Evolutionary conservation across 495 filamentous ascomycete genomes (phyloP), one percentile per base, ranked within the genome.

Genomic region (Xylaria castorea): DNA sequence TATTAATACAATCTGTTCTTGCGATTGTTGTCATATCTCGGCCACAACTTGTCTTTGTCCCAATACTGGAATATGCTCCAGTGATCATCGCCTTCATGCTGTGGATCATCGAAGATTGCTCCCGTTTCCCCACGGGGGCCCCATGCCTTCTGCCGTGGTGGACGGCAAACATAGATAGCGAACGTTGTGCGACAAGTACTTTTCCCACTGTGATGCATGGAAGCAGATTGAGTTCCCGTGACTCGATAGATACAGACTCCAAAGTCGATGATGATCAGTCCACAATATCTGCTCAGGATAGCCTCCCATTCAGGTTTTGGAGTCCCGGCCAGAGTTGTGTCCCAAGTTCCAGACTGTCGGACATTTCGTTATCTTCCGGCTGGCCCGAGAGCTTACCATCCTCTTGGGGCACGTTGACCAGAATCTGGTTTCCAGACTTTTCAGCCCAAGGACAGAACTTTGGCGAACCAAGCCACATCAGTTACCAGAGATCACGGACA

Each of bases 261-360:
- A 38, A 25, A 48, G 58, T 46, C 60, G 66, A 65, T 40, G 60
- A 65, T 46, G 60, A 25, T 42, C 34, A n/a, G 9, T 44, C 53
- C 51, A 34, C n/a, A 18, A 57, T 60, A 9, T 58, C 22, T 38
- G 40, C 25, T 5, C 57, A 46, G 25, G 55, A 77, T 34, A 57
- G 30, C 51, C 51, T 70, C n/a, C 68, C 75, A 16, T 57, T 51
- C 30, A 71, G 42, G 5, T 69, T 74, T 4, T 79, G 51, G 61
- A 66, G 38, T 22, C 51, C 70, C n/a, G 40, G 22, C 50, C 65
- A 61, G 51, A 76, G 73, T 40, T 32, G 55, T 25, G 65, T 50
- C 44, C 63, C 71, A 14, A 79, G 77, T 32, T 75, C 76, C 25
- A 57, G 60, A 25, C 70, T 74, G 8, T 79, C 77, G 9, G 77